Percentiles rank a stretch among this genome's conserved stretches.
These are phyloP conservation scores for Nymphaea thermarum DNA, from an alignment of 164 flowering plant genomes.

Conservation along the genomic window DNA sequence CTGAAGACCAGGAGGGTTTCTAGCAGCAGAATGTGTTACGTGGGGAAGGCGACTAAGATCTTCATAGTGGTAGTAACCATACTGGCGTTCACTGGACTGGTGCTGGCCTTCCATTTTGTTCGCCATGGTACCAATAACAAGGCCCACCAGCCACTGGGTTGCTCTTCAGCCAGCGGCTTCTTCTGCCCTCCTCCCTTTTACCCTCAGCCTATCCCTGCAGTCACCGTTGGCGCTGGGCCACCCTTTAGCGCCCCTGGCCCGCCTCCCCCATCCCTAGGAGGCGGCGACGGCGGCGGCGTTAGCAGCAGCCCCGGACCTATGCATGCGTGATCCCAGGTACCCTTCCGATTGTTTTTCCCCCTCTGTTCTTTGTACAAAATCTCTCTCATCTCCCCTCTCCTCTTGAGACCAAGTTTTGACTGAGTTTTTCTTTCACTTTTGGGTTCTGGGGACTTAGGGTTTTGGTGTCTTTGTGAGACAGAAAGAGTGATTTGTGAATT, in stretches of 20 bases:
- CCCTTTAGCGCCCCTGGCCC: background rate
- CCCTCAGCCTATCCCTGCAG: background rate
- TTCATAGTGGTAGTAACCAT: slow-evolving; percentile 67
- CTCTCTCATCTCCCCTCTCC: background rate
- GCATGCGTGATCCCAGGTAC: background rate
- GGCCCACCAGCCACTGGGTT: background rate
- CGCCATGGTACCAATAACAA: slow-evolving; percentile 11
- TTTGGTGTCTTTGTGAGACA: no score
- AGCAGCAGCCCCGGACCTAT: background rate
- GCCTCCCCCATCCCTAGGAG: background rate
- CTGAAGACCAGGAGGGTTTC: background rate
- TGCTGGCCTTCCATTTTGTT: slow-evolving; percentile 50
- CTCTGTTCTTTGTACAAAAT: background rate
- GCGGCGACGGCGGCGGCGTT: background rate
- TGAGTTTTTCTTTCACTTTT: no score
- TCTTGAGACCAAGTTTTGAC: no score
- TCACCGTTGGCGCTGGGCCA: background rate
- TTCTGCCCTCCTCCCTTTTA: background rate
- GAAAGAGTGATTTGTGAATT: no score
- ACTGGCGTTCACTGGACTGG: slow-evolving; percentile 39
- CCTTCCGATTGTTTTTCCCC: background rate
- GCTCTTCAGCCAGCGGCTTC: background rate
- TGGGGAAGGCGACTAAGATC: slow-evolving; percentile 92
- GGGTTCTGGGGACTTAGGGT: no score
- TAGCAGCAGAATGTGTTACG: slow-evolving; percentile 43